Evolutionary conservation across 23 red algal species (phyloP).

Genomic region (Agarophyton chilense): DNA sequence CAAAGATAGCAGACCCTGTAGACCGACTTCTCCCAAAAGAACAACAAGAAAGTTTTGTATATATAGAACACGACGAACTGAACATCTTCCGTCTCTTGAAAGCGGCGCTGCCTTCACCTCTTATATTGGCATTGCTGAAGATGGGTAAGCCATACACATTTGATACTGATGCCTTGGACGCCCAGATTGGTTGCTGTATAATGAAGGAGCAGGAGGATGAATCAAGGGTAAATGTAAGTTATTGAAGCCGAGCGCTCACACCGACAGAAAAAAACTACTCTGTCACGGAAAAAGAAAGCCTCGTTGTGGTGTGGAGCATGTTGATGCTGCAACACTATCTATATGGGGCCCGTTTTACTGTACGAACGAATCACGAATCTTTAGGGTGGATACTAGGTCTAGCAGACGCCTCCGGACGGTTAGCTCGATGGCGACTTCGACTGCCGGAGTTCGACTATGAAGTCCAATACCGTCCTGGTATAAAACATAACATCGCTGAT

Average conservation of each 20-base stretch:
- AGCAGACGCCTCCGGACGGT: not conserved
- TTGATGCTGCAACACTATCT: slow-evolving; percentile 3
- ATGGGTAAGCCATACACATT: not conserved
- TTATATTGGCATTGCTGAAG: slow-evolving; percentile 2
- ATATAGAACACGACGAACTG: not conserved
- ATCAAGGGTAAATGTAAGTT: not conserved
- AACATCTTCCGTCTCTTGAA: slow-evolving; percentile 17
- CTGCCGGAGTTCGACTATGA: slow-evolving; percentile 19
- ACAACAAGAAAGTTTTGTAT: not conserved
- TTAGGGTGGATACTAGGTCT: slow-evolving; percentile 30
- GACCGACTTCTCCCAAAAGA: not conserved
- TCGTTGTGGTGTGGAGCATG: slow-evolving; percentile 54
- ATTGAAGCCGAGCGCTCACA: slow-evolving; percentile 24
- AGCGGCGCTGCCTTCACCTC: slow-evolving; percentile 2
- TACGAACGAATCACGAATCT: slow-evolving; percentile 27
- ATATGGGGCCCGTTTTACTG: slow-evolving; percentile 9
- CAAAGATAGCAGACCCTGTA: not conserved
- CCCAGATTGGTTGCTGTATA: slow-evolving; percentile 12
- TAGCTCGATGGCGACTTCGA: not conserved
- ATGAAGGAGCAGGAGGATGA: slow-evolving; percentile 26
- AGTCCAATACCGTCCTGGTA: not conserved
- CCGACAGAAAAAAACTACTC: slow-evolving; percentile 6
- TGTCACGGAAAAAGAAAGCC: slow-evolving; percentile 16
- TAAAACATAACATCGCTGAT: slow-evolving; percentile 32
- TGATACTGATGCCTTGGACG: not conserved